phyloP scores from a whole-genome alignment of 495 filamentous ascomycete species.

The Penicillium cinerascens region DNA sequence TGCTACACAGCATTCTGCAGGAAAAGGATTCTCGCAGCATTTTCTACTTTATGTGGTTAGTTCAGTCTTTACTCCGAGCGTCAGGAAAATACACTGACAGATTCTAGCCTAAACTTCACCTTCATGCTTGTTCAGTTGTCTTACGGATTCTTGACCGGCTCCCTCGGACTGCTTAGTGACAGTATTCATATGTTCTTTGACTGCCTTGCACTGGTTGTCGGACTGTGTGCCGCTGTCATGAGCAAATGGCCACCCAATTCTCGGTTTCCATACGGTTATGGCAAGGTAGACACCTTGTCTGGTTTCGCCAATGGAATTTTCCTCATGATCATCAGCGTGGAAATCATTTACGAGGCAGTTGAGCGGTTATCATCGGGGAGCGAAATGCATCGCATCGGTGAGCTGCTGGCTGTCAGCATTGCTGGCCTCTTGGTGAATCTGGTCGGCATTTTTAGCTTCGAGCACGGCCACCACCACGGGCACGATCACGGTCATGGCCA shows the following conservation, averaged over 20 bases:
- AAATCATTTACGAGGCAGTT: conserved; percentile 93
- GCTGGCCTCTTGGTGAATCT: conserved; percentile 86
- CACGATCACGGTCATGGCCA: conserved; percentile 56
- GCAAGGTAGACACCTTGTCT: conserved; percentile 93
- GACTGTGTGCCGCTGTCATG: conserved; percentile 91
- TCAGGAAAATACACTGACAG: conserved; percentile 8
- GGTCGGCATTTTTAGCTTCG: conserved; percentile 85
- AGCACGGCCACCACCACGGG: conserved; percentile 56
- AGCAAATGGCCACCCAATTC: conserved; percentile 92
- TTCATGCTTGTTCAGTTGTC: conserved; percentile 96
- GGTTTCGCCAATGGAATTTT: conserved; percentile 98
- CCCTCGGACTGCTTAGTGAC: conserved; percentile 89
- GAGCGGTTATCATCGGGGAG: conserved; percentile 79
- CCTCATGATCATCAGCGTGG: conserved; percentile 90
- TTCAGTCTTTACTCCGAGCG: conserved; percentile 4
- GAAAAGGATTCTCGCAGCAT: conserved; percentile 95
- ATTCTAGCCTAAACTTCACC: conserved; percentile 74
- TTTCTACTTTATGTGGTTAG: conserved; percentile 92
- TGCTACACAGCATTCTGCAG: conserved; percentile 78
- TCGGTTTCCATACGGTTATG: conserved; percentile 90
- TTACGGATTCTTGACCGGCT: conserved; percentile 90
- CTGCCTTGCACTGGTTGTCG: conserved; percentile 86
- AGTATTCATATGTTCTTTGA: conserved; percentile 99
- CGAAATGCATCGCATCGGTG: conserved; percentile 76
- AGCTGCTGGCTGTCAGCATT: conserved; percentile 82